Evolutionary conservation across 2,329 filamentous ascomycete species (phyloP).

Genomic region (Pestalotiopsis sp.): DNA sequence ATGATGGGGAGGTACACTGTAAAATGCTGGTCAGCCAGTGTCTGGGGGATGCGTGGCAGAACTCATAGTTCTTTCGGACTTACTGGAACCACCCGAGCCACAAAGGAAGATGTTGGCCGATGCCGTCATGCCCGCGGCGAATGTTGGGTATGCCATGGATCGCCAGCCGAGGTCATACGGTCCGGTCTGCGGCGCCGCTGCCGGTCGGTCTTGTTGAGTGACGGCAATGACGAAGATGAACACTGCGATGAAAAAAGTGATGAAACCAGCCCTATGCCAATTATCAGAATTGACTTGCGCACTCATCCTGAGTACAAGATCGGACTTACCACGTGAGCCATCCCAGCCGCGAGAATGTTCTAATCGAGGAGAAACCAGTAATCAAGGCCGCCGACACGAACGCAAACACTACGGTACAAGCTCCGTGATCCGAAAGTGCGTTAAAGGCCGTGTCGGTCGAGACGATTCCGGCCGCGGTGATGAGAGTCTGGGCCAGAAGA

Average conservation of each 20-base stretch:
- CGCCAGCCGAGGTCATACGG: constrained; percentile 57
- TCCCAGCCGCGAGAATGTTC: constrained; percentile 20
- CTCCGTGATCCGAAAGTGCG: constrained; percentile 27
- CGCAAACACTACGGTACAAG: constrained; percentile 28
- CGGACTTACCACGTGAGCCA: constrained; percentile 37
- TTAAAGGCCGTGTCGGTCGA: constrained; percentile 25
- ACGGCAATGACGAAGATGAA: constrained; percentile 40
- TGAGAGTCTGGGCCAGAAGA: constrained; percentile 27
- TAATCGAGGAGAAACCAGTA: constrained; percentile 23
- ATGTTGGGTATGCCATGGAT: constrained; percentile 53
- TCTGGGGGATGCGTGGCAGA: too few species aligned
- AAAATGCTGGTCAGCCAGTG: too few species aligned
- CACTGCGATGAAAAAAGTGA: constrained; percentile 50
- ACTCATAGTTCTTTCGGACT: not conserved
- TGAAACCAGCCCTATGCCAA: constrained; percentile 36
- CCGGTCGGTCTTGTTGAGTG: constrained; percentile 54
- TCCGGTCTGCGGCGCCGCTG: constrained; percentile 57
- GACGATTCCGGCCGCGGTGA: constrained; percentile 25
- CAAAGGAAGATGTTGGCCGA: constrained; percentile 58
- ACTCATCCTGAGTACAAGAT: not conserved
- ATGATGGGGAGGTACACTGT: constrained; percentile 59
- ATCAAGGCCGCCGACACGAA: constrained; percentile 27
- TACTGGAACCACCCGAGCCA: constrained; percentile 42
- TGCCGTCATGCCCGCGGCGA: constrained; percentile 56
- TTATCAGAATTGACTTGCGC: not conserved